Conservation (phyloP, 208 protist species). For the Vickermania spadyakhi region DNA sequence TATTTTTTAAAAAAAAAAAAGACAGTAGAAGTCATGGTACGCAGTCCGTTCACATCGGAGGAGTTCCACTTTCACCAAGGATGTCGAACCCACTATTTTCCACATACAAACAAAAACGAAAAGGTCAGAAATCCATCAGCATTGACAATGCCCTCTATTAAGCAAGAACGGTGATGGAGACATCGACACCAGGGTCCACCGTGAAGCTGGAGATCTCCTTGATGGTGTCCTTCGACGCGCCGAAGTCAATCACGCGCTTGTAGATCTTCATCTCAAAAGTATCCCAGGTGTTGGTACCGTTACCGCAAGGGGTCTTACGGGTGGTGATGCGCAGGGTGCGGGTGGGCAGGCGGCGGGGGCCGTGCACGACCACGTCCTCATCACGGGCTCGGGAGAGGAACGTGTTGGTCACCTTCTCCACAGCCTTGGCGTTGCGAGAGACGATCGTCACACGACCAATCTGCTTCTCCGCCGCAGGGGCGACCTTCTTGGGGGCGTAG, state of each 20-base stretch:
- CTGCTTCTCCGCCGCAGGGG: constrained; percentile 37
- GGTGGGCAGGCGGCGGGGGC: constrained; percentile 98
- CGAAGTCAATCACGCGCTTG: constrained; percentile 99
- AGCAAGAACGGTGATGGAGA: constrained; percentile 80
- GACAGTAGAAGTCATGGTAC: background rate
- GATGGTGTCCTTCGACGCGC: constrained; percentile 80
- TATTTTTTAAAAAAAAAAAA: constrained; percentile 1
- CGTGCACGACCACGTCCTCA: constrained; percentile 94
- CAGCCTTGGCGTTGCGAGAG: constrained; percentile 91
- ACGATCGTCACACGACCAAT: constrained; percentile 98
- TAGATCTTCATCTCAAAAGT: constrained; percentile 99
- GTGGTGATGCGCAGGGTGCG: constrained; percentile 97
- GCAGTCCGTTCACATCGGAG: background rate
- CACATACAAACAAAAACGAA: background rate
- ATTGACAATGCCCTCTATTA: background rate
- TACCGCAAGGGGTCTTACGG: constrained; percentile 99
- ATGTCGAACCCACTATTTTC: background rate
- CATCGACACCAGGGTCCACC: constrained; percentile 82
- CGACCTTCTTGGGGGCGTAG: constrained; percentile 46
- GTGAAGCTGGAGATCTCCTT: constrained; percentile 90
- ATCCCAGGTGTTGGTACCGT: constrained; percentile 99
- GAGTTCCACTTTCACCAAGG: background rate
- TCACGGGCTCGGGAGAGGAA: constrained; percentile 93
- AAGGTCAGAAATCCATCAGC: background rate
- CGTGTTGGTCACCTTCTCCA: constrained; percentile 96